These are phyloP conservation scores for Chlamydomonas eustigma DNA, from an alignment of 139 green algal genomes.

Conservation along the genomic window DNA sequence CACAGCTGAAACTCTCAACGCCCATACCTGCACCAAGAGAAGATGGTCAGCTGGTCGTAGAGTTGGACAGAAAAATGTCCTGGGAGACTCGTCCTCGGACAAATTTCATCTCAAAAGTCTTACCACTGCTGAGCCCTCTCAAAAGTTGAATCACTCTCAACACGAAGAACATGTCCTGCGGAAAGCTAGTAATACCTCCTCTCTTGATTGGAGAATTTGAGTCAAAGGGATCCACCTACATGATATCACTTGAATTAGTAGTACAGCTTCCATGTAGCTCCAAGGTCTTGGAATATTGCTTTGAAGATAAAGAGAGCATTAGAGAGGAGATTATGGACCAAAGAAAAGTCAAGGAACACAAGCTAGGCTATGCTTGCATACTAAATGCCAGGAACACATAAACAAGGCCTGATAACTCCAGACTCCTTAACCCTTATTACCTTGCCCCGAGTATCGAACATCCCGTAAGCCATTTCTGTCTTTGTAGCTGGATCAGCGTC, in stretches of 20 bases:
- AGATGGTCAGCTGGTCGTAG: neutral
- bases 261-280: no score
- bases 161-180: conserved; percentile 94
- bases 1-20: conserved; percentile 68
- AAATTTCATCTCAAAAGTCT: neutral
- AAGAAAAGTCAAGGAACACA: no score
- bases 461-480: conserved; percentile 75
- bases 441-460: conserved; percentile 91
- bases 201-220: conserved; percentile 79
- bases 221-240: conserved; percentile 82
- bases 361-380: no score
- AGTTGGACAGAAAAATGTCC: no score
- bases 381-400: no score
- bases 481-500: conserved; percentile 45
- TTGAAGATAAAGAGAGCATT: neutral
- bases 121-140: conserved; percentile 68
- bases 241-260: neutral
- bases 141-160: conserved; percentile 85
- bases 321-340: neutral
- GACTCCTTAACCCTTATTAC: conserved; percentile 6
- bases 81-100: no score
- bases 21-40: conserved; percentile 62
- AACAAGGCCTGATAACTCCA: neutral
- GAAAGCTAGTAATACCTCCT: conserved; percentile 80
- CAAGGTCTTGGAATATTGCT: no score